Evolutionary conservation across 768 basidiomycete genomes (phyloP).

Genomic region (Russula abietina): DNA sequence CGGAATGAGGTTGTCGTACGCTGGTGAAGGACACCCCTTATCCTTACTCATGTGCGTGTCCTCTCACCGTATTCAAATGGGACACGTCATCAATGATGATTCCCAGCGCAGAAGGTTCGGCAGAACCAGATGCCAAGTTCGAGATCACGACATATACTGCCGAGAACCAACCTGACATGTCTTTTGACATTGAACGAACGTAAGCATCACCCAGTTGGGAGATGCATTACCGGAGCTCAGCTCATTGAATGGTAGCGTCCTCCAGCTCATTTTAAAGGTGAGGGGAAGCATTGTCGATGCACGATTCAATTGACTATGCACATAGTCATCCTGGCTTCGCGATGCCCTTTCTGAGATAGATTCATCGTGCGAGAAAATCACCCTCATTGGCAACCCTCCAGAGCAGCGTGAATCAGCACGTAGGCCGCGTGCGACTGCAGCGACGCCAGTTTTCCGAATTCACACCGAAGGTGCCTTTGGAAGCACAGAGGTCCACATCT

Average conservation of each 20-base stretch:
- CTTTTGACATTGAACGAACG: constrained; percentile 66
- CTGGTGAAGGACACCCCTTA: constrained; percentile 71
- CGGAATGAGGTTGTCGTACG: constrained; percentile 80
- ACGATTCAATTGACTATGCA: background rate
- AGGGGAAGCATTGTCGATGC: constrained; percentile 65
- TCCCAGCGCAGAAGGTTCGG: constrained; percentile 67
- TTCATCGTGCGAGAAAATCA: constrained; percentile 78
- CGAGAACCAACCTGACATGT: constrained; percentile 73
- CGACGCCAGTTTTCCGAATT: constrained; percentile 71
- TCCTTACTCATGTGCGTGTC: constrained; percentile 66
- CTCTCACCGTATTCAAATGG: background rate
- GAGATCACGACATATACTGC: constrained; percentile 82
- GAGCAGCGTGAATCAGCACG: constrained; percentile 20
- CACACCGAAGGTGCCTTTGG: constrained; percentile 79
- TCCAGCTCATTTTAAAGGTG: constrained; percentile 40
- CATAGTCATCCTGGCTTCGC: constrained; percentile 82
- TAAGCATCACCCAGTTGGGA: constrained; percentile 30
- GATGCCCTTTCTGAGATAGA: constrained; percentile 91
- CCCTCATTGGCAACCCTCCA: constrained; percentile 69
- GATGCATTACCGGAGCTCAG: background rate
- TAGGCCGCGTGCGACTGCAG: constrained; percentile 26
- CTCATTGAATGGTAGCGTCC: constrained; percentile 8
- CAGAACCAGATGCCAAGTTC: constrained; percentile 80
- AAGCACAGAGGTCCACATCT: constrained; percentile 62
- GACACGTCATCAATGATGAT: background rate